These are phyloP conservation scores for Blastobotrys robertii DNA, from an alignment of 805 yeast genomes.

Conservation along the genomic window DNA sequence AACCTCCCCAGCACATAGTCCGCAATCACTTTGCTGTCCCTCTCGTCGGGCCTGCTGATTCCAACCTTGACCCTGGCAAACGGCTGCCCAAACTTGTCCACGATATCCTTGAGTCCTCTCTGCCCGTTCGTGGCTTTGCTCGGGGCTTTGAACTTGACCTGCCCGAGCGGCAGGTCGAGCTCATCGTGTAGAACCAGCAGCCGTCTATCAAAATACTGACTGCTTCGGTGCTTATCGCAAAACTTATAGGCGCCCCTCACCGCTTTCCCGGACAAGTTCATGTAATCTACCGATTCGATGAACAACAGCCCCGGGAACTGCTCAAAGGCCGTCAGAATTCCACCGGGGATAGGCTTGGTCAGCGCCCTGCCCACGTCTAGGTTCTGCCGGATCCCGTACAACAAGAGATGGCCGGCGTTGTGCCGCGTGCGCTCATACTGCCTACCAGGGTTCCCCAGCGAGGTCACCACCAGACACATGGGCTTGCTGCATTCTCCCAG, in stretches of 20 bases:
- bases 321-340: constrained; percentile 16
- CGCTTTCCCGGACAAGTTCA: constrained; percentile 65
- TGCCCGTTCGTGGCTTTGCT: constrained; percentile 69
- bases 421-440: constrained; percentile 57
- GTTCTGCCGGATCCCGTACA: constrained; percentile 25
- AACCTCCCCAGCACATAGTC: constrained; percentile 39
- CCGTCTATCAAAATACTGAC: constrained; percentile 26
- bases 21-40: constrained; percentile 39
- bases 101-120: constrained; percentile 65
- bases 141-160: constrained; percentile 49
- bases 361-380: constrained; percentile 5
- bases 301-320: constrained; percentile 28
- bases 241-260: constrained; percentile 41
- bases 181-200: constrained; percentile 74
- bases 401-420: constrained; percentile 60
- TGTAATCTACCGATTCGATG: constrained; percentile 45
- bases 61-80: constrained; percentile 70
- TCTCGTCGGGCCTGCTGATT: constrained; percentile 53
- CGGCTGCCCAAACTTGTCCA: constrained; percentile 33
- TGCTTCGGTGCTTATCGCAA: constrained; percentile 13
- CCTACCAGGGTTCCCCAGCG: constrained; percentile 73
- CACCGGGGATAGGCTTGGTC: constrained; percentile 9
- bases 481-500: background rate
- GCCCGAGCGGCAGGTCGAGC: constrained; percentile 55
- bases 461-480: constrained; percentile 18